A percentile compares a stretch with the other conserved stretches of the same genome.
phyloP scores from a whole-genome alignment of 2,329 filamentous ascomycete genomes.

The Scleromitrula shiraiana region DNA sequence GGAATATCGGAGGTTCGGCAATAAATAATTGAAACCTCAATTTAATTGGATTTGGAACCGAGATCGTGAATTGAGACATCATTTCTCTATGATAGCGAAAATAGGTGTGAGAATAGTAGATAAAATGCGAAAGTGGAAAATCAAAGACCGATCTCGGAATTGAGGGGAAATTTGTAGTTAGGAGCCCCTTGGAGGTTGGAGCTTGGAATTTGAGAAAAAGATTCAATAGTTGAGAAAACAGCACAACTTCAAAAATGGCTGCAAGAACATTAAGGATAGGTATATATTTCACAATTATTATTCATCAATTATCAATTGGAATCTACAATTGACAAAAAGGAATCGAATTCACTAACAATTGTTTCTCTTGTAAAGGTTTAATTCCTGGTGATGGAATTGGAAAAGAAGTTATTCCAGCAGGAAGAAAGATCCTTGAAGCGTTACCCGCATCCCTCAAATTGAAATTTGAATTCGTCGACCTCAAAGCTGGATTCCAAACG shows the following conservation, averaged over 20 bases:
- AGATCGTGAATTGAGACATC: slow-evolving; percentile 1
- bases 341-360: not conserved
- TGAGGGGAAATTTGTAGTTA: no score
- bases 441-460: slow-evolving; percentile 84
- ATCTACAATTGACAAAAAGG: no score
- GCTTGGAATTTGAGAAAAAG: not conserved
- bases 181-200: no score
- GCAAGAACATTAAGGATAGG: slow-evolving; percentile 61
- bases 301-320: not conserved
- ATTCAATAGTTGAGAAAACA: not conserved
- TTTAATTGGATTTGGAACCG: slow-evolving; percentile 9
- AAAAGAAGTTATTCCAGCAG: slow-evolving; percentile 94
- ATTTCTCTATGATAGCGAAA: not conserved
- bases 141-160: slow-evolving; percentile 17
- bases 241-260: slow-evolving; percentile 50
- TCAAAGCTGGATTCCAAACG: slow-evolving; percentile 86
- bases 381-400: slow-evolving; percentile 98
- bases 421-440: slow-evolving; percentile 83
- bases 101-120: not conserved
- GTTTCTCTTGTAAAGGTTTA: slow-evolving; percentile 53
- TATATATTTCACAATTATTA: no score
- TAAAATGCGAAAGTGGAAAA: slow-evolving; percentile 1
- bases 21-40: slow-evolving; percentile 1
- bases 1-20: no score
- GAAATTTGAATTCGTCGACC: slow-evolving; percentile 89